A percentile compares a stretch with the other conserved stretches of the same genome.
phyloP scores from a whole-genome alignment of 768 basidiomycete species.

The Kwoniella dejecticola region DNA sequence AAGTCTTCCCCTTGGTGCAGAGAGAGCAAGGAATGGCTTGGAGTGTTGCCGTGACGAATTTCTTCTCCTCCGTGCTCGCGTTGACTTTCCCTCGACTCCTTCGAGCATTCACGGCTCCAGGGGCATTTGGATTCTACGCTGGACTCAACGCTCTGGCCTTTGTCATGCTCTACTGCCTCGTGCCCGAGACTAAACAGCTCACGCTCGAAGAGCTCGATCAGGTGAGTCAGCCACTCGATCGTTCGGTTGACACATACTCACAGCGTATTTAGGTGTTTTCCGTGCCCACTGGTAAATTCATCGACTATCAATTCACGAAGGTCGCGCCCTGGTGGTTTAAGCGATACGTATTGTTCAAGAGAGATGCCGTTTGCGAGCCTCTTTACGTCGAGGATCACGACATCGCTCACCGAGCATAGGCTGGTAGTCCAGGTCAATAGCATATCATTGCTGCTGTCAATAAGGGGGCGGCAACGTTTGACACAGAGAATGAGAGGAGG shows the following conservation, averaged over 20 bases:
- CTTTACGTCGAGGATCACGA: constrained; percentile 5
- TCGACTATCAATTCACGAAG: constrained; percentile 16
- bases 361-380: constrained; percentile 7
- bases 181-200: constrained; percentile 12
- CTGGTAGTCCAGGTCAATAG: too few relatives aligned
- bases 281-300: constrained; percentile 14
- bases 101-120: constrained; percentile 66
- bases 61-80: constrained; percentile 4
- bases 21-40: constrained; percentile 77
- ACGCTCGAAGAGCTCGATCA: constrained; percentile 37
- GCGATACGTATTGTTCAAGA: constrained; percentile 23
- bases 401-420: too few relatives aligned
- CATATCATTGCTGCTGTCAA: too few relatives aligned
- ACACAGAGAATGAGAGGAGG: too few relatives aligned
- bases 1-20: constrained; percentile 82
- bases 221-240: too few relatives aligned
- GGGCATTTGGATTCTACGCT: constrained; percentile 70
- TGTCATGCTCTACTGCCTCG: constrained; percentile 5
- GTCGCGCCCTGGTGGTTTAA: constrained; percentile 29
- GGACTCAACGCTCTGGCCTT: constrained; percentile 29
- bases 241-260: too few relatives aligned
- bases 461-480: too few relatives aligned
- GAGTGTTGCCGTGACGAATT: constrained; percentile 61
- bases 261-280: too few relatives aligned
- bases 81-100: constrained; percentile 65